These are phyloP conservation scores for Parietichytrium sp. DNA, from an alignment of 108 stramenopile genomes.

Conservation along the genomic window DNA sequence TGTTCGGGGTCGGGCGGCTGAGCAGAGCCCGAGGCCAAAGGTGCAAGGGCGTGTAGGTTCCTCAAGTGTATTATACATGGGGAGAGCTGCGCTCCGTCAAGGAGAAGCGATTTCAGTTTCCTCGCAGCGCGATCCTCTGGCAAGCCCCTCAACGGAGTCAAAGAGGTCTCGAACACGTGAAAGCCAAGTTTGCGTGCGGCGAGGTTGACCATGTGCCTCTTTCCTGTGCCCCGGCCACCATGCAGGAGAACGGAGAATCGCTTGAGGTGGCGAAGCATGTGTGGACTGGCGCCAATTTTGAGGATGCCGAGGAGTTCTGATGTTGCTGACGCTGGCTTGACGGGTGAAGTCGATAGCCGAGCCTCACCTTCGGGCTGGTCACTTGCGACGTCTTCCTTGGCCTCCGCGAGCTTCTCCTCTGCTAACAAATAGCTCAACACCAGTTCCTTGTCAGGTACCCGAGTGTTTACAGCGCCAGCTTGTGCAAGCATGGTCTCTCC, in stretches of 20 bases:
- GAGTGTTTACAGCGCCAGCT: slow-evolving; percentile 29
- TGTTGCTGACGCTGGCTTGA: not conserved
- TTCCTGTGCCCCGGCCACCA: slow-evolving; percentile 6
- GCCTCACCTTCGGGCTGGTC: not conserved
- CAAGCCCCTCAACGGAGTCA: not conserved
- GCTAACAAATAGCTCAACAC: not conserved
- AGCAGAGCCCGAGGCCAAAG: not conserved
- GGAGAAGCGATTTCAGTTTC: not conserved
- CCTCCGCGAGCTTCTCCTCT: not conserved
- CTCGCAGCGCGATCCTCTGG: slow-evolving; percentile 25
- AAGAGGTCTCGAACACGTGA: slow-evolving; percentile 22
- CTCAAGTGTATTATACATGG: slow-evolving; percentile 15
- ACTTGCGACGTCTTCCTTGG: not conserved
- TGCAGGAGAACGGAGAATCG: slow-evolving; percentile 16
- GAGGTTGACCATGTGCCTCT: not conserved
- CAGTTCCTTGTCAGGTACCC: not conserved
- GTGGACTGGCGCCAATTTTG: not conserved
- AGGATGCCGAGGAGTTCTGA: not conserved
- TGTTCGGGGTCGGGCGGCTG: slow-evolving; percentile 11
- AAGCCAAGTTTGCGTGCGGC: slow-evolving; percentile 21
- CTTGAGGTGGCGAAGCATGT: not conserved
- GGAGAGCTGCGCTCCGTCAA: not conserved
- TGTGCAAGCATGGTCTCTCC: slow-evolving; percentile 30
- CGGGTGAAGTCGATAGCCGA: not conserved
- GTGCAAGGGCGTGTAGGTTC: slow-evolving; percentile 17